These are phyloP conservation scores for Tetrapisispora arboricola DNA, from an alignment of 805 yeast genomes.

Conservation along the genomic window DNA sequence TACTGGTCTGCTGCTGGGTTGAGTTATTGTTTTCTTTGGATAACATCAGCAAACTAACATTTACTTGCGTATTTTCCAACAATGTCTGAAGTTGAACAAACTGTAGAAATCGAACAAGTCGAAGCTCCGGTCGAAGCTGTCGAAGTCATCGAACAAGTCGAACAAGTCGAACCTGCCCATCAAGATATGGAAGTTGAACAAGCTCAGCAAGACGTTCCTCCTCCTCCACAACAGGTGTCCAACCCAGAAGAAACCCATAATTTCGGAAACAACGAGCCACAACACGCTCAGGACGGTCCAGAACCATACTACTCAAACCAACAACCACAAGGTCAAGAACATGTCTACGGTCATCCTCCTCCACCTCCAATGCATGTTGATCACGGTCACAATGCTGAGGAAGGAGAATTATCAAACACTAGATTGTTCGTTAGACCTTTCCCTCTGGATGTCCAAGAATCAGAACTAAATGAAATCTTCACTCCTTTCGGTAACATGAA, in stretches of 20 bases:
- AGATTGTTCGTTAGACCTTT: slow-evolving; percentile 55
- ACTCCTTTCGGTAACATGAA: slow-evolving; percentile 54
- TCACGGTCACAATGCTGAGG: slow-evolving; percentile 11
- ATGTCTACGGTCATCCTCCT: slow-evolving; percentile 10
- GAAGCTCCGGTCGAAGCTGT: background rate
- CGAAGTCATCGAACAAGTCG: slow-evolving; percentile 1
- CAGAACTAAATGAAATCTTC: slow-evolving; percentile 62
- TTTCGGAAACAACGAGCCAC: background rate
- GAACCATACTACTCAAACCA: slow-evolving; percentile 1
- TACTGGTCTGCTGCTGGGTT: too few species aligned
- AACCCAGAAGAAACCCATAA: background rate
- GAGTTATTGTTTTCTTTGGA: too few species aligned
- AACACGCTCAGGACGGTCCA: background rate
- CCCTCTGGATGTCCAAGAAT: slow-evolving; percentile 42
- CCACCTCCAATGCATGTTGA: slow-evolving; percentile 12
- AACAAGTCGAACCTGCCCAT: background rate
- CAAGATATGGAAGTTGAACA: slow-evolving; percentile 3
- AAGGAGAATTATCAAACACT: slow-evolving; percentile 33
- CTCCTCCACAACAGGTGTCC: slow-evolving; percentile 5
- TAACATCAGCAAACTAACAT: too few species aligned
- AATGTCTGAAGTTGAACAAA: slow-evolving; percentile 1
- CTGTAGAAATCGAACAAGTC: background rate
- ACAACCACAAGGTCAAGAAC: slow-evolving; percentile 9
- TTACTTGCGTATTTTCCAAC: too few species aligned
- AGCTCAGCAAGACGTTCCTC: slow-evolving; percentile 1